Evolutionary conservation across 1,284 basidiomycete species (phyloP).

Genomic region (Ustilago sp.): DNA sequence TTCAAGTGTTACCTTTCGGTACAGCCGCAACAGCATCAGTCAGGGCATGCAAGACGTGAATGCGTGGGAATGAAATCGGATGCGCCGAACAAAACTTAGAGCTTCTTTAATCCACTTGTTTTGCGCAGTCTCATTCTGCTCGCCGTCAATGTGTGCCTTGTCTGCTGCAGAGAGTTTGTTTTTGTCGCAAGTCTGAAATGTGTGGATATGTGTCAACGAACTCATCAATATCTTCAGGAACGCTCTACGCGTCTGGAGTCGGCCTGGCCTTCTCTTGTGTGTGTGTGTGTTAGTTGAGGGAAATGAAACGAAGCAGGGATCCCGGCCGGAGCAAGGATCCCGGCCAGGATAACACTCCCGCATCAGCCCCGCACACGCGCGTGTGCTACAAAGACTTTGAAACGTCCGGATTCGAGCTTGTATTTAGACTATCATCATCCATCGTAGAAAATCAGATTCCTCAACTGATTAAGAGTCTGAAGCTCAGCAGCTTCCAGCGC

Average conservation of each 20-base stretch:
- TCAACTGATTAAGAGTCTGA: too few species aligned
- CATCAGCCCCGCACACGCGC: too few species aligned
- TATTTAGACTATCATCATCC: too few species aligned
- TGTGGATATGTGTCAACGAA: neutral
- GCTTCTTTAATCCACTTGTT: neutral
- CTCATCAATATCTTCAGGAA: neutral
- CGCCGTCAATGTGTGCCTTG: neutral
- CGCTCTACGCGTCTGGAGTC: slow-evolving; percentile 3
- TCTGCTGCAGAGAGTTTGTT: neutral
- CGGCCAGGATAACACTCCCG: too few species aligned
- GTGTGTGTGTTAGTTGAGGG: neutral
- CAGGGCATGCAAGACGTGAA: neutral
- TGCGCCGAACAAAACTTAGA: neutral
- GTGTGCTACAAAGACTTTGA: too few species aligned
- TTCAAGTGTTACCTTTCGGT: neutral
- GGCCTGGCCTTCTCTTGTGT: neutral
- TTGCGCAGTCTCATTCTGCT: neutral
- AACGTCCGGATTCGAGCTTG: too few species aligned
- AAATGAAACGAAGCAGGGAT: too few species aligned
- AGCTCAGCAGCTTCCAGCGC: too few species aligned
- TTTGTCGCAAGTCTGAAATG: neutral
- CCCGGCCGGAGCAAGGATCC: too few species aligned
- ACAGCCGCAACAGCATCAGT: neutral
- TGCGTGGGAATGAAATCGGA: slow-evolving; percentile 2
- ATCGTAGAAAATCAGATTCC: too few species aligned